Percentiles rank a stretch among this genome's conserved stretches.
Evolutionary conservation across 192 early-diverging fungal genomes (phyloP).

Genomic region (Mortierella antarctica): DNA sequence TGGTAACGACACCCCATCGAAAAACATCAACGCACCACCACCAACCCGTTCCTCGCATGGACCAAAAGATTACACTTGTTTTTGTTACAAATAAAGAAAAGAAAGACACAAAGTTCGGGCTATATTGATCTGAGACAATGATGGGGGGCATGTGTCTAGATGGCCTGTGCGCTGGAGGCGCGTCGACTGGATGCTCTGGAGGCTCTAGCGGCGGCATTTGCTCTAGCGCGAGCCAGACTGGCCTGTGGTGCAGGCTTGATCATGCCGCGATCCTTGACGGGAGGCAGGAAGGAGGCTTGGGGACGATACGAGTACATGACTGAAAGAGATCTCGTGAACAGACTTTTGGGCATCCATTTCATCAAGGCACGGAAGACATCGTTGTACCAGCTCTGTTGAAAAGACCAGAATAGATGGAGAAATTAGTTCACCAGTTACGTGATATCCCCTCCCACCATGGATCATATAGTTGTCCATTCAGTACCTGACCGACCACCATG

Average conservation of each 20-base stretch:
- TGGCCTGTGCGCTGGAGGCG: background rate
- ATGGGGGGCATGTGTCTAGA: background rate
- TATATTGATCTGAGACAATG: background rate
- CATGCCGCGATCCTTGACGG: slow-evolving; percentile 6
- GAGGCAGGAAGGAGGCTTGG: slow-evolving; percentile 18
- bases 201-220: slow-evolving; percentile 10
- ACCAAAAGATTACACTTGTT: slow-evolving; percentile 1
- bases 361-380: slow-evolving; percentile 4
- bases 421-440: background rate
- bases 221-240: slow-evolving; percentile 21
- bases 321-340: slow-evolving; percentile 6
- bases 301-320: slow-evolving; percentile 32
- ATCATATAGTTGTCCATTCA: background rate
- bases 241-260: slow-evolving; percentile 17
- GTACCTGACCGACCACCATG: slow-evolving; percentile 14
- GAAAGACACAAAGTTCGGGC: too few relatives aligned
- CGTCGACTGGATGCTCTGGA: background rate
- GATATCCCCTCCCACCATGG: background rate
- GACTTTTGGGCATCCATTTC: slow-evolving; percentile 16
- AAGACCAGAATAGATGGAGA: background rate
- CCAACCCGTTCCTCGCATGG: background rate
- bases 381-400: slow-evolving; percentile 15
- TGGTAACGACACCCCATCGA: slow-evolving; percentile 18
- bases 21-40: background rate
- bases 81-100: background rate